Percentiles rank a stretch among this genome's conserved stretches.
phyloP scores from a whole-genome alignment of 1,284 basidiomycete species.

The Puccinia hordei region DNA sequence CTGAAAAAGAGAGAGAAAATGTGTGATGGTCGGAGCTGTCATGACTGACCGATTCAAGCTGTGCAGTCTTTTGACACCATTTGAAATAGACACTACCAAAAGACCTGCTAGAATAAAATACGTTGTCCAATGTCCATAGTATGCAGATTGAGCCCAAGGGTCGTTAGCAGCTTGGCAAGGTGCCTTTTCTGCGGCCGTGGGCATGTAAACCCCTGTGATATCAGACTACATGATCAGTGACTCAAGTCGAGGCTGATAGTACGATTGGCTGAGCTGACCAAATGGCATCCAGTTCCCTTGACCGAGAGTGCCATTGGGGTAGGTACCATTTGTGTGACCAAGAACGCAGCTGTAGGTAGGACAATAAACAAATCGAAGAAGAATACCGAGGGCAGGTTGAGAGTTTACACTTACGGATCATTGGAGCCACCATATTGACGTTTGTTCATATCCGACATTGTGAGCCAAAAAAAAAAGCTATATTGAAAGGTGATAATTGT shows the following conservation, averaged over 20 bases:
- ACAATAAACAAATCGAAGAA: background rate
- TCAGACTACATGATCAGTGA: background rate
- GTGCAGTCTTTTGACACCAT: constrained; percentile 42
- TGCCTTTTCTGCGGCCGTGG: constrained; percentile 10
- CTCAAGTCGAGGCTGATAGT: no score
- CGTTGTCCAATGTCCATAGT: constrained; percentile 37
- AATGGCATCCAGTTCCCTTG: constrained; percentile 27
- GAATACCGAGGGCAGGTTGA: background rate
- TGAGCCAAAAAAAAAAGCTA: background rate
- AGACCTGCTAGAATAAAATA: constrained; percentile 36
- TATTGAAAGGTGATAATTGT: no score
- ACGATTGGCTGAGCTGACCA: constrained; percentile 8
- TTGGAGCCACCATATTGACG: constrained; percentile 37
- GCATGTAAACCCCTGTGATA: constrained; percentile 10
- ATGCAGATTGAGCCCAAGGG: constrained; percentile 27
- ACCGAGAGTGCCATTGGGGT: constrained; percentile 46
- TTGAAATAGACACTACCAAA: constrained; percentile 14
- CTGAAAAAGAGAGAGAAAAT: no score
- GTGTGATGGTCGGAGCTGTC: background rate
- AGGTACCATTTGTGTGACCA: constrained; percentile 38
- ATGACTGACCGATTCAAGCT: constrained; percentile 32
- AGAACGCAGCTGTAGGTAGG: constrained; percentile 39
- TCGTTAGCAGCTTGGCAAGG: constrained; percentile 32
- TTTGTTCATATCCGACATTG: background rate
- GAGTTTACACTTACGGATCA: constrained; percentile 26